Evolutionary conservation across 306 rosid genomes (phyloP).

Genomic region (Malus orientalis): DNA sequence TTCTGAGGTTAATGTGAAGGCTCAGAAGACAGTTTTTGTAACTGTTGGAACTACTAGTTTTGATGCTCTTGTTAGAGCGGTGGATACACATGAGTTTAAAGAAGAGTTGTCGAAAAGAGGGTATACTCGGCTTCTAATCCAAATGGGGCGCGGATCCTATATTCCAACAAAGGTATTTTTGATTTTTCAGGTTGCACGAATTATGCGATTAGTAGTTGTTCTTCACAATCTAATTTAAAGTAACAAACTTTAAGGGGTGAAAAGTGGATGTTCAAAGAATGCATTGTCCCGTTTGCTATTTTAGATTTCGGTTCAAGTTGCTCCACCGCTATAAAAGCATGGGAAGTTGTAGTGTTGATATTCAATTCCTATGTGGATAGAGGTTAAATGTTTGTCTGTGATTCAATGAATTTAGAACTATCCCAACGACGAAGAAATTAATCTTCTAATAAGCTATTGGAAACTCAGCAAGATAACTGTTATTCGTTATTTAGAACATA

Average conservation of each 20-base stretch:
- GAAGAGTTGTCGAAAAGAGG: conserved; percentile 51
- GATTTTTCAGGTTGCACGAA: background rate
- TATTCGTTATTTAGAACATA: background rate
- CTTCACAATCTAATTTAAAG: background rate
- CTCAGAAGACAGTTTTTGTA: conserved; percentile 48
- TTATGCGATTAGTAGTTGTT: background rate
- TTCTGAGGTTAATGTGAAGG: background rate
- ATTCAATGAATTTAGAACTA: background rate
- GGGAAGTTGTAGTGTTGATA: background rate
- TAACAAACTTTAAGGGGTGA: background rate
- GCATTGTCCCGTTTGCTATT: background rate
- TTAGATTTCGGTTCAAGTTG: background rate
- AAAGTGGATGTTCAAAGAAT: no score
- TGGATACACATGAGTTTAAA: conserved; percentile 44
- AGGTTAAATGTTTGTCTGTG: background rate
- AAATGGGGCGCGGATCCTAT: conserved; percentile 85
- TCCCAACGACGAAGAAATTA: background rate
- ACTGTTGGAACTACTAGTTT: conserved; percentile 84
- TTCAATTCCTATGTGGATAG: background rate
- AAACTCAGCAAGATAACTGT: background rate
- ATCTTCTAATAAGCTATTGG: background rate
- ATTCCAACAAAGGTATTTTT: conserved; percentile 56
- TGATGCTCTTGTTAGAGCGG: conserved; percentile 65
- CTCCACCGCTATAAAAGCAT: background rate
- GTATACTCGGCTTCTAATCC: conserved; percentile 67